Evolutionary conservation across 208 protist genomes (phyloP).

Genomic region (Angomonas ambiguus): DNA sequence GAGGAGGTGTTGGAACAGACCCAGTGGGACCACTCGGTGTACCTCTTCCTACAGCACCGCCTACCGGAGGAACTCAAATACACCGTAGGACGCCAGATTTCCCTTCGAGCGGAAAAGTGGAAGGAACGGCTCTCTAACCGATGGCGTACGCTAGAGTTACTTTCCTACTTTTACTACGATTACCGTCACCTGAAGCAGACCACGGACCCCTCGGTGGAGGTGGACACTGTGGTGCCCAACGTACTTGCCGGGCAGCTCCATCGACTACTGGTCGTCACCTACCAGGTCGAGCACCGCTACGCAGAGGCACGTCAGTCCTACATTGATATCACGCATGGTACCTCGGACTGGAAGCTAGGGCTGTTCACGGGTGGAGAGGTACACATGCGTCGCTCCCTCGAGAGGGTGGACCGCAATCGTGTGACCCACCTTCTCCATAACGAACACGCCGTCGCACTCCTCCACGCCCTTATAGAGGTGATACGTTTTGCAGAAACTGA

Average conservation of each 20-base stretch:
- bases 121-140: constrained; percentile 29
- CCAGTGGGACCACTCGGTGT: constrained; percentile 48
- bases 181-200: constrained; percentile 10
- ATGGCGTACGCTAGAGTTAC: constrained; percentile 43
- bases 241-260: constrained; percentile 18
- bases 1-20: neutral
- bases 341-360: constrained; percentile 81
- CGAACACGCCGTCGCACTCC: constrained; percentile 63
- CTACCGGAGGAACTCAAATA: constrained; percentile 34
- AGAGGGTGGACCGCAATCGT: constrained; percentile 73
- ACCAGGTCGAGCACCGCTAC: constrained; percentile 22
- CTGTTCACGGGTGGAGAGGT: constrained; percentile 83
- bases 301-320: constrained; percentile 52
- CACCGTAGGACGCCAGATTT: neutral
- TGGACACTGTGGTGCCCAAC: neutral
- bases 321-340: constrained; percentile 70
- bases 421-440: constrained; percentile 79
- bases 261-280: constrained; percentile 18
- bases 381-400: constrained; percentile 84
- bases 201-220: neutral
- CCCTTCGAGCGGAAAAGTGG: constrained; percentile 26
- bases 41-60: constrained; percentile 30
- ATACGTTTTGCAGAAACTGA: neutral
- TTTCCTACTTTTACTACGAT: constrained; percentile 51
- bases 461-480: constrained; percentile 57